A percentile compares a stretch with the other conserved stretches of the same genome.
Evolutionary conservation across 2,329 filamentous ascomycete genomes (phyloP).

Genomic region (Fusarium concolor): DNA sequence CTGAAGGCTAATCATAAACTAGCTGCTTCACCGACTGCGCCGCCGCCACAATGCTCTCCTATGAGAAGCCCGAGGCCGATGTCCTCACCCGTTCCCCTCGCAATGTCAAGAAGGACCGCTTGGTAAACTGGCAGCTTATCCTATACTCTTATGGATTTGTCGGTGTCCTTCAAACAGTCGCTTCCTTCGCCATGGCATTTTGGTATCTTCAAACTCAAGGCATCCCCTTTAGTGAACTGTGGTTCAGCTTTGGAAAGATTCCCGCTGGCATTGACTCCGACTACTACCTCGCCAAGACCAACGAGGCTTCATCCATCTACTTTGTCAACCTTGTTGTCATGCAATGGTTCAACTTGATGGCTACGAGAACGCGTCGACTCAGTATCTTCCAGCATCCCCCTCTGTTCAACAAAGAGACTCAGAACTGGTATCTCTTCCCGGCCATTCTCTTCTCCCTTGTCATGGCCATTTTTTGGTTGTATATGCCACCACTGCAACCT

Average conservation of each 20-base stretch:
- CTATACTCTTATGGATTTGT: slow-evolving; percentile 79
- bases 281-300: slow-evolving; percentile 66
- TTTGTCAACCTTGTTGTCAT: slow-evolving; percentile 85
- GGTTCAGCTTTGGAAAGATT: slow-evolving; percentile 73
- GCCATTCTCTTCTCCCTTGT: slow-evolving; percentile 75
- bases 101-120: slow-evolving; percentile 76
- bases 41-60: slow-evolving; percentile 78
- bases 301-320: slow-evolving; percentile 78
- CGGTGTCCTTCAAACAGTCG: slow-evolving; percentile 70
- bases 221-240: slow-evolving; percentile 72
- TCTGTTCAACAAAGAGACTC: slow-evolving; percentile 70
- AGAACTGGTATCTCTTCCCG: slow-evolving; percentile 77
- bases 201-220: slow-evolving; percentile 74
- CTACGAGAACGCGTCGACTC: slow-evolving; percentile 72
- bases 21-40: slow-evolving; percentile 82
- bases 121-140: slow-evolving; percentile 80
- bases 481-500: slow-evolving; percentile 73
- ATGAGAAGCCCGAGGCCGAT: slow-evolving; percentile 81
- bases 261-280: slow-evolving; percentile 64
- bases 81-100: slow-evolving; percentile 67
- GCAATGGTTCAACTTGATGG: slow-evolving; percentile 83
- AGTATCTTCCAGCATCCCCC: slow-evolving; percentile 80
- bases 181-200: slow-evolving; percentile 73
- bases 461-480: slow-evolving; percentile 77
- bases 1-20: slow-evolving; percentile 14